Conservation (phyloP, 306 rosid species). For the Lathyrus tuberosus region DNA sequence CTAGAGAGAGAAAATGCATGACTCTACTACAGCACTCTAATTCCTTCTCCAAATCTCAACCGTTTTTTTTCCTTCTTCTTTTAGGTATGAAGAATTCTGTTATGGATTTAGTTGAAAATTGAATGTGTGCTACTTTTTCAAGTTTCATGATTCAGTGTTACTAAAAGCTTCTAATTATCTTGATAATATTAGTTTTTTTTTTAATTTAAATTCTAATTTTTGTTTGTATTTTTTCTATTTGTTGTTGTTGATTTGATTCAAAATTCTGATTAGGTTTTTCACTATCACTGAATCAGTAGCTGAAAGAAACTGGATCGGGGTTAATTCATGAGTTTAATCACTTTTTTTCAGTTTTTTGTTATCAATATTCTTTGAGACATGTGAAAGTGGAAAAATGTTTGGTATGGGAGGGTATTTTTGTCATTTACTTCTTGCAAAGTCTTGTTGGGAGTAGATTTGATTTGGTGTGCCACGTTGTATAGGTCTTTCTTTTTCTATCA, state of each 20-base stretch:
- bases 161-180: conserved; percentile 20
- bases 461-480: conserved; percentile 25
- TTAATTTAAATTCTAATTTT: neutral
- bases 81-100: conserved; percentile 51
- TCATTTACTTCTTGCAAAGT: conserved; percentile 36
- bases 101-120: conserved; percentile 28
- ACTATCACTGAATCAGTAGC: neutral
- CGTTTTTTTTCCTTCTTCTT: conserved; percentile 24
- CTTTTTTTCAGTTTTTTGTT: neutral
- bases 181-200: neutral
- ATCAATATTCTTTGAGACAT: conserved; percentile 18
- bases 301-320: conserved; percentile 33
- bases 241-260: conserved; percentile 30
- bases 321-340: conserved; percentile 39
- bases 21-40: conserved; percentile 12
- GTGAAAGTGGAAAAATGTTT: conserved; percentile 31
- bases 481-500: conserved; percentile 30
- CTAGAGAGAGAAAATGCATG: conserved; percentile 53
- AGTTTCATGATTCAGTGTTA: neutral
- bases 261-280: neutral
- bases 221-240: neutral
- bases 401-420: conserved; percentile 52
- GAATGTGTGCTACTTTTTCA: conserved; percentile 13
- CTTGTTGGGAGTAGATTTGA: conserved; percentile 38
- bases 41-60: neutral